Conservation (phyloP, 2,329 filamentous ascomycete species). For the Arthroderma sp. region DNA sequence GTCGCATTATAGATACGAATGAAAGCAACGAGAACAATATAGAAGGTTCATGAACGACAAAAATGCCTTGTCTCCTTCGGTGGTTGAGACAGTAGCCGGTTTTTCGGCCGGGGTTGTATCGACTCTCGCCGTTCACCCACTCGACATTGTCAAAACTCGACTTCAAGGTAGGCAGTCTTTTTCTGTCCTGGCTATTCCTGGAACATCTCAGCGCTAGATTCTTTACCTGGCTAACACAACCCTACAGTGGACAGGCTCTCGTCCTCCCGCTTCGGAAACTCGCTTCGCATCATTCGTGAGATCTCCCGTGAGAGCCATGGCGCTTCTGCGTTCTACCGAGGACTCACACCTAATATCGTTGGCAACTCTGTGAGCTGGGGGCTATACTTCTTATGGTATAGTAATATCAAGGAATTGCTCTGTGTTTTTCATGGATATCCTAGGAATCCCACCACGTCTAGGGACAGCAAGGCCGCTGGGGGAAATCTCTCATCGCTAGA, state of each 20-base stretch:
- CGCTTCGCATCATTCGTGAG: slow-evolving; percentile 38
- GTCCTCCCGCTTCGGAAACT: slow-evolving; percentile 38
- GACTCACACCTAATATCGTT: slow-evolving; percentile 75
- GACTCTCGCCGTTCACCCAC: slow-evolving; percentile 76
- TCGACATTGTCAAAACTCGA: slow-evolving; percentile 93
- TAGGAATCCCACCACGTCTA: slow-evolving; percentile 7
- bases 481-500: slow-evolving; percentile 47
- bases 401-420: slow-evolving; percentile 45
- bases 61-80: slow-evolving; percentile 55
- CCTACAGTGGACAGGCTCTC: slow-evolving; percentile 41
- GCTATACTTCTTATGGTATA: slow-evolving; percentile 73
- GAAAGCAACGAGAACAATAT: background rate
- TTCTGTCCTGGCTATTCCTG: slow-evolving; percentile 9
- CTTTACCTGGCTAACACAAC: slow-evolving; percentile 20
- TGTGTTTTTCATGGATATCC: slow-evolving; percentile 24
- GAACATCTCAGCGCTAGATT: slow-evolving; percentile 37
- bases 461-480: slow-evolving; percentile 14
- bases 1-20: background rate
- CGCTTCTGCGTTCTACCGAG: slow-evolving; percentile 67
- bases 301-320: slow-evolving; percentile 44
- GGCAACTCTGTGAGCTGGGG: slow-evolving; percentile 87
- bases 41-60: slow-evolving; percentile 29
- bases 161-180: slow-evolving; percentile 55
- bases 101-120: slow-evolving; percentile 78
- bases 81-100: slow-evolving; percentile 79